Evolutionary conservation across 768 basidiomycete genomes (phyloP).

Genomic region (Rhodotorula graminis): DNA sequence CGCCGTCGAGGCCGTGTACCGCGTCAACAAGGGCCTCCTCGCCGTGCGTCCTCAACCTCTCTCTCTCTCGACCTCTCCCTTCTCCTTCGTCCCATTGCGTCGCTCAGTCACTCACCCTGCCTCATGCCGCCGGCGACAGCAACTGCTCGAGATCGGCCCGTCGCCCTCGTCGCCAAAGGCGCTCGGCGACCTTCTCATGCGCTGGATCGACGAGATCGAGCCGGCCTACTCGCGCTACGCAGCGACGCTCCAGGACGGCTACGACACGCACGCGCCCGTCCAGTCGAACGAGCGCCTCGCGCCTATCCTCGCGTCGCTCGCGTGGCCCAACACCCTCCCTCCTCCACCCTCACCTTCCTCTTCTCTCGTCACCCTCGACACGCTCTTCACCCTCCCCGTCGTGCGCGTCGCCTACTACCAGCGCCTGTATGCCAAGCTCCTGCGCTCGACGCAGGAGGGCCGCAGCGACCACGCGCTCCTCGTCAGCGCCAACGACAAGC

Average conservation of each 20-base stretch:
- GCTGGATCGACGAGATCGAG: slow-evolving; percentile 93
- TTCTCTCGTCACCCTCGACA: slow-evolving; percentile 74
- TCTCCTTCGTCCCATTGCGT: too few relatives aligned
- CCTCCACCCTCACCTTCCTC: slow-evolving; percentile 62
- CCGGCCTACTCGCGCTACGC: slow-evolving; percentile 79
- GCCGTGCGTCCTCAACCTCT: slow-evolving; percentile 54
- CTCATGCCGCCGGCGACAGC: slow-evolving; percentile 52
- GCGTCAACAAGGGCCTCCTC: slow-evolving; percentile 76
- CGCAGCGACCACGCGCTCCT: slow-evolving; percentile 79
- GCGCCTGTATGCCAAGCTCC: slow-evolving; percentile 75
- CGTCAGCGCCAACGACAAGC: slow-evolving; percentile 69
- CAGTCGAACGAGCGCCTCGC: slow-evolving; percentile 67
- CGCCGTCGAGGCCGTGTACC: slow-evolving; percentile 84
- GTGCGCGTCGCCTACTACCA: slow-evolving; percentile 82
- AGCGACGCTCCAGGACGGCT: slow-evolving; percentile 65
- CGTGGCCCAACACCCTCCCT: slow-evolving; percentile 54
- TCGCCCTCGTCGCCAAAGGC: slow-evolving; percentile 89
- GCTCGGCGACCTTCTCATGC: slow-evolving; percentile 89
- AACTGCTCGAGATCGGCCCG: slow-evolving; percentile 87
- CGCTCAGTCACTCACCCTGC: not conserved
- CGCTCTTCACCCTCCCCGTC: slow-evolving; percentile 80
- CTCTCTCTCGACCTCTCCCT: not conserved
- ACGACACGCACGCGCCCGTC: slow-evolving; percentile 78
- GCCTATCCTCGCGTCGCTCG: slow-evolving; percentile 65
- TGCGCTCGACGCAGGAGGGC: slow-evolving; percentile 80